Evolutionary conservation across 148 eudicot genomes (phyloP).

Genomic region (Vaccinium macrocarpon): DNA sequence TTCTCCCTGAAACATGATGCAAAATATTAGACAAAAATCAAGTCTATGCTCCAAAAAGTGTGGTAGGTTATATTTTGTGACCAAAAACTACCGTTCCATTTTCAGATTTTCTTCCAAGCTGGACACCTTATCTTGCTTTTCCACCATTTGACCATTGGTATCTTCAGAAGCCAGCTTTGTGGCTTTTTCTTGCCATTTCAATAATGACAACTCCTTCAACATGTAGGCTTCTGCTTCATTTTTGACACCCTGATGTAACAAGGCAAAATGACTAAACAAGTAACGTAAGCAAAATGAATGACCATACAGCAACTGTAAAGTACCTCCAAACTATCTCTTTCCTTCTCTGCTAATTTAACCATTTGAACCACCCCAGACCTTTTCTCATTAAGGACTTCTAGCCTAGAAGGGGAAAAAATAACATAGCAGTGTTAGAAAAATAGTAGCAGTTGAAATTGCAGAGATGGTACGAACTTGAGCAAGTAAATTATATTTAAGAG

Average conservation of each 20-base stretch:
- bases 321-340: slow-evolving; percentile 90
- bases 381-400: slow-evolving; percentile 81
- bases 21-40: background rate
- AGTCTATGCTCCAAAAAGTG: background rate
- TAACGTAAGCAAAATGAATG: background rate
- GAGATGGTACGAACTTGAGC: background rate
- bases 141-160: slow-evolving; percentile 44
- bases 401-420: slow-evolving; percentile 33
- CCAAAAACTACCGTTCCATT: slow-evolving; percentile 53
- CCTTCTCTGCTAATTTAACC: slow-evolving; percentile 98
- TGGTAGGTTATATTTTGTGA: background rate
- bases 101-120: slow-evolving; percentile 65
- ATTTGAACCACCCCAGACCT: slow-evolving; percentile 96
- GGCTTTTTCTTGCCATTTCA: slow-evolving; percentile 97
- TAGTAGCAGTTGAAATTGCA: background rate
- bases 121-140: slow-evolving; percentile 54
- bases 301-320: background rate
- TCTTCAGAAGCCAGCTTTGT: slow-evolving; percentile 78
- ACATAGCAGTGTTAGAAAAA: background rate
- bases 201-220: slow-evolving; percentile 74
- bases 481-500: background rate
- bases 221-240: slow-evolving; percentile 95
- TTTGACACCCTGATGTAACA: slow-evolving; percentile 61
- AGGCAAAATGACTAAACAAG: background rate
- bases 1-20: slow-evolving; percentile 53